These are phyloP conservation scores for Bryoerythrophyllum caledonicum DNA, from an alignment of 225 moss, liverwort and hornwort genomes.

Conservation along the genomic window DNA sequence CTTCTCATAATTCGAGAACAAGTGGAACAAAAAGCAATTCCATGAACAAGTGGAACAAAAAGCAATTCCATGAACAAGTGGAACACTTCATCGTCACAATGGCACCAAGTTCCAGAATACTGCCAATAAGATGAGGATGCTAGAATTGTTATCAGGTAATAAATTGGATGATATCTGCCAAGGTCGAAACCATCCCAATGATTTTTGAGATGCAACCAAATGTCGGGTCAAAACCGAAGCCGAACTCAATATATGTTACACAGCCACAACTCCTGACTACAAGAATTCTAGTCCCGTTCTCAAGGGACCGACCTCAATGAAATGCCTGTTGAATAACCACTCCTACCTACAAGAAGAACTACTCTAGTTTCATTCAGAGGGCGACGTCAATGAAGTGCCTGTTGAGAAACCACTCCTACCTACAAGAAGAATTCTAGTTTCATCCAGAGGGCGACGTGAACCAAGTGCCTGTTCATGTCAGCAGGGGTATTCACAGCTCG, in stretches of 20 bases:
- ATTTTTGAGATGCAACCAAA: constrained; percentile 1
- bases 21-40: background rate
- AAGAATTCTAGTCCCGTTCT: background rate
- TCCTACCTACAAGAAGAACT: too few species aligned
- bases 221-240: background rate
- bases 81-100: background rate
- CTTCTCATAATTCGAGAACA: too few species aligned
- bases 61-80: background rate
- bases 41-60: background rate
- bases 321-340: too few species aligned
- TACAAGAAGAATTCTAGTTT: too few species aligned
- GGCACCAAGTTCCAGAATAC: background rate
- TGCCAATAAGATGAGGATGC: background rate
- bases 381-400: too few species aligned
- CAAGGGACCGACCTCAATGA: too few species aligned
- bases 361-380: too few species aligned
- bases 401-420: too few species aligned
- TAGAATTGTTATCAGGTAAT: background rate
- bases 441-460: too few species aligned
- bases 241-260: background rate
- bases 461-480: too few species aligned
- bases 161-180: background rate
- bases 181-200: background rate
- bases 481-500: too few species aligned
- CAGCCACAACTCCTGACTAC: background rate